Percentiles rank a stretch among this genome's conserved stretches.
Conservation (phyloP, 345 rosid genomes). For the Noccaea caerulescens region DNA sequence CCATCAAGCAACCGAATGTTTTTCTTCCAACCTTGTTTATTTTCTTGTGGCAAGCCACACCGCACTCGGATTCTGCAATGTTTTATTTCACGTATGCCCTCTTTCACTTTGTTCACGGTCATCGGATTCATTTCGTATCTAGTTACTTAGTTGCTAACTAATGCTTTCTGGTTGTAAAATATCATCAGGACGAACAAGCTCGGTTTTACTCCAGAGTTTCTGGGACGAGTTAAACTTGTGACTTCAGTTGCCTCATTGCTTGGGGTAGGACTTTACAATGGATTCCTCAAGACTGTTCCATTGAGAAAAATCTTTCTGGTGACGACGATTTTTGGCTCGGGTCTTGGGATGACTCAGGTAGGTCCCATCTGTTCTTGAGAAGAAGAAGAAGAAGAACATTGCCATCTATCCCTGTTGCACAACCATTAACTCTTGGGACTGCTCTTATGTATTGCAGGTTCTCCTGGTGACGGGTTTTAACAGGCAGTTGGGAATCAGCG, state of each 20-base stretch:
- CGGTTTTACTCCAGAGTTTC: conserved; percentile 94
- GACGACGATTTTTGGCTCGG: conserved; percentile 73
- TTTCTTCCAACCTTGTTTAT: conserved; percentile 84
- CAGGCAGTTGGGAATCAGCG: conserved; percentile 78
- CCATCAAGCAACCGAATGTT: conserved; percentile 81
- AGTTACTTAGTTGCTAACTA: conserved; percentile 14
- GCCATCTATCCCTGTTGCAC: too few species aligned
- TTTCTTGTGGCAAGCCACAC: conserved; percentile 99
- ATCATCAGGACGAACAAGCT: conserved; percentile 85
- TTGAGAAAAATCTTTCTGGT: conserved; percentile 77
- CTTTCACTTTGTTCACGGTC: conserved; percentile 8
- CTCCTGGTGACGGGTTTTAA: conserved; percentile 87
- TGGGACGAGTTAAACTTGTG: conserved; percentile 90
- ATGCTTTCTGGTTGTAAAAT: conserved; percentile 8
- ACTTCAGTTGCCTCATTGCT: conserved; percentile 87
- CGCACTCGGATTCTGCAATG: conserved; percentile 96
- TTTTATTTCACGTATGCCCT: conserved; percentile 88
- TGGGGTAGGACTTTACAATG: conserved; percentile 94
- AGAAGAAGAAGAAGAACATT: neutral
- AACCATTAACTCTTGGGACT: conserved; percentile 12
- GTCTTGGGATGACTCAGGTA: conserved; percentile 97
- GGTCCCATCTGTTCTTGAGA: conserved; percentile 26
- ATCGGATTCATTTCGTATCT: neutral
- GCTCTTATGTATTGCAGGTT: conserved; percentile 53
- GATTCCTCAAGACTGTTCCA: conserved; percentile 81